Evolutionary conservation across 2,329 filamentous ascomycete genomes (phyloP), one percentile per base, ranked within the genome.

Genomic region (Aureobasidium sp.): DNA sequence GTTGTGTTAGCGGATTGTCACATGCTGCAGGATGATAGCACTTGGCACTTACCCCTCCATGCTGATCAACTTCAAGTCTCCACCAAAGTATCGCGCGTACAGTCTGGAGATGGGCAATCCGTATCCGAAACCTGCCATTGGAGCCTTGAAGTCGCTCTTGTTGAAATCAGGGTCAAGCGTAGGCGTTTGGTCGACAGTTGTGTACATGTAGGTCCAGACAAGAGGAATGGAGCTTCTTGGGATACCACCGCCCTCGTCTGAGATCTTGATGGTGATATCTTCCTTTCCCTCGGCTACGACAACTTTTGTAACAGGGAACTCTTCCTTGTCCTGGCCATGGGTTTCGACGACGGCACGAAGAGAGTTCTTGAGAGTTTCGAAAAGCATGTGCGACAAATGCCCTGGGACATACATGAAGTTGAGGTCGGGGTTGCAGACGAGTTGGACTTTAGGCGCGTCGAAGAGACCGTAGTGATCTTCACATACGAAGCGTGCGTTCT

Each of bases 201-300:
- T 99, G 75, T 99, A 99, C 94, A 97, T 99, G 75, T 99, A 99
- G 13, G 94, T 99, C 94, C 94, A 99, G n/a, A 97, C 94, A 15
- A 99, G 82, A 5, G 94, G 94, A 66, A 99, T 97, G 58, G 91
- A 85, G 69, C 89, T 95, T 69, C 94, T 82, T 0, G 94, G 91
- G 59, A 99, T 97, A 65, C 94, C 94, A 66, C 94, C 94, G 63
- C 94, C 94, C 77, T 99, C 94, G 73, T 99, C 94, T 5, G 89
- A 90, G 69, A 99, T 89, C 78, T 99, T 99, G 79, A 99, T 97
- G 5, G 94, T 99, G 70, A 99, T 99, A 71, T 99, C 94, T 76
- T 99, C 94, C 73, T 94, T 93, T 63, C 94, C 94, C 76, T 99
- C 93, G 36, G 94, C 94, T 34, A 99, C 91, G 64, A 99, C 96